Percentiles rank a stretch among this genome's conserved stretches.
Evolutionary conservation across 192 early-diverging fungal genomes (phyloP).

Genomic region (Backusella tuberculispora): DNA sequence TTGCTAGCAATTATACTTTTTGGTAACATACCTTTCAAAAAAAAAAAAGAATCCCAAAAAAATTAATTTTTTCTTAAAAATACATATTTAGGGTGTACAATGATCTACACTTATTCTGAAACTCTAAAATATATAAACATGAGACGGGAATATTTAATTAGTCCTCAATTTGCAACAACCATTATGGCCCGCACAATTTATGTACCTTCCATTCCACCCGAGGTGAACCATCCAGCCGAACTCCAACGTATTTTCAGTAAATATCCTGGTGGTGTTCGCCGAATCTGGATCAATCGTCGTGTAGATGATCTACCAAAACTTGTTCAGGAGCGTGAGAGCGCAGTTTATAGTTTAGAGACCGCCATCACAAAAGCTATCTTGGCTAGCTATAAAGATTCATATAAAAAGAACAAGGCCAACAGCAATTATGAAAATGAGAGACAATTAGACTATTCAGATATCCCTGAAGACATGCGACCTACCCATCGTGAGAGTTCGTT

Average conservation of each 20-base stretch:
- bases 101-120: conserved; percentile 54
- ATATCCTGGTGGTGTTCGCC: conserved; percentile 71
- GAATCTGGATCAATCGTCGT: conserved; percentile 65
- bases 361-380: conserved; percentile 54
- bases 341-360: conserved; percentile 55
- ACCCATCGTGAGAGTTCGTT: conserved; percentile 53
- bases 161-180: conserved; percentile 46
- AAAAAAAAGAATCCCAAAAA: not conserved
- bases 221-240: conserved; percentile 49
- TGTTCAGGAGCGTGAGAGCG: conserved; percentile 53
- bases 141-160: conserved; percentile 65
- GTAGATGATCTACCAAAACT: conserved; percentile 49
- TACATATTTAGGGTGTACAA: not conserved
- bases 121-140: conserved; percentile 62
- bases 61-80: no score
- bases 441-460: not conserved
- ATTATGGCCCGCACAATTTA: conserved; percentile 67
- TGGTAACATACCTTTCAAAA: conserved; percentile 40
- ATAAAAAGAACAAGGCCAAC: conserved; percentile 18
- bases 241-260: conserved; percentile 57
- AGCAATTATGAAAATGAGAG: conserved; percentile 4
- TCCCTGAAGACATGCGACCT: conserved; percentile 54
- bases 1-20: conserved; percentile 53
- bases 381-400: conserved; percentile 42
- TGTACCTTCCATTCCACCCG: conserved; percentile 67